Conservation (phyloP, 2,329 filamentous ascomycete species). For the Ophiostoma ips region DNA sequence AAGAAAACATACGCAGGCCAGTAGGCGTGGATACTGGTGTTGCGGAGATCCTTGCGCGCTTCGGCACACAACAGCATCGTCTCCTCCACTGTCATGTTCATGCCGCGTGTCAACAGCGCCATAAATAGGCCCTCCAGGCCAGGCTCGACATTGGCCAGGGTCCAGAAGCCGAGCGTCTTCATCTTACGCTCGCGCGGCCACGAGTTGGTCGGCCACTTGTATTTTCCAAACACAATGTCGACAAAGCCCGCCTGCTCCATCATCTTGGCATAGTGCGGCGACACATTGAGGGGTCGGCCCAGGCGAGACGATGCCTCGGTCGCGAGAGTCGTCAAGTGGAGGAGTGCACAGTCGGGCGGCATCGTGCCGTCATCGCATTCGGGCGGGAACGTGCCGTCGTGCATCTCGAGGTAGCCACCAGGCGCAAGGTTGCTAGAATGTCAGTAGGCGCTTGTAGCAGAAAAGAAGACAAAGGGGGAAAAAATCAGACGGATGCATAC, state of each 20-base stretch:
- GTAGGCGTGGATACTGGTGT: conserved; percentile 17
- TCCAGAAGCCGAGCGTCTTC: conserved; percentile 19
- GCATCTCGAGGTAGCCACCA: conserved; percentile 15
- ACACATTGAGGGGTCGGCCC: conserved; percentile 12
- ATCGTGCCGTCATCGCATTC: conserved; percentile 14
- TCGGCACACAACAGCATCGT: conserved; percentile 13
- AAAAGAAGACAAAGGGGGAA: not conserved
- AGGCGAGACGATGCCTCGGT: conserved; percentile 9
- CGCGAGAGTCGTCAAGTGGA: conserved; percentile 2
- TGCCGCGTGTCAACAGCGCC: conserved; percentile 18
- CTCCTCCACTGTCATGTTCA: conserved; percentile 17
- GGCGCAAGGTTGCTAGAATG: conserved; percentile 12
- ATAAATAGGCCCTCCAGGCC: conserved; percentile 20
- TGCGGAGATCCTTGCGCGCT: conserved; percentile 14
- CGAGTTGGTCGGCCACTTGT: conserved; percentile 18
- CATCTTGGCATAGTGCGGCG: conserved; percentile 13
- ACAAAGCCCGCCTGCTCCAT: conserved; percentile 18
- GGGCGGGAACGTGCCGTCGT: conserved; percentile 13
- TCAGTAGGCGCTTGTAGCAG: not conserved
- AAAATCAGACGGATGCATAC: too few relatives aligned
- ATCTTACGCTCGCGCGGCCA: conserved; percentile 19
- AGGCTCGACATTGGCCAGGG: conserved; percentile 16
- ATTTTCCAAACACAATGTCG: conserved; percentile 16
- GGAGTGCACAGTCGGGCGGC: conserved; percentile 6
- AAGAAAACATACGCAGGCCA: conserved; percentile 14